Conservation (phyloP, 2,329 filamentous ascomycete genomes). For the Aureobasidium sp. region DNA sequence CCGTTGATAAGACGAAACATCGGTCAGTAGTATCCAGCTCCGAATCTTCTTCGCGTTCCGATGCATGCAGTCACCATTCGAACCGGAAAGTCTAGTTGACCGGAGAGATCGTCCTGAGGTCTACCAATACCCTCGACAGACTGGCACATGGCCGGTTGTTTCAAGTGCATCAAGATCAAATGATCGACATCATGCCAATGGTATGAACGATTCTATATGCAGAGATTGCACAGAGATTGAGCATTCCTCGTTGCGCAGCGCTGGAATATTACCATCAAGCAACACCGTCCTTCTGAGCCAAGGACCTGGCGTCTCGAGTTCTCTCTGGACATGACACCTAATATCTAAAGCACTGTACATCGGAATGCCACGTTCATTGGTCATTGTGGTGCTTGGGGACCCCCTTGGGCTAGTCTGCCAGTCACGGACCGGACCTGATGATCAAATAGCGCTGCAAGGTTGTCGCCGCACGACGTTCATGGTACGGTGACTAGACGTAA, state of each 20-base stretch:
- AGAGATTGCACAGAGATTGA: neutral
- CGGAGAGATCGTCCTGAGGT: neutral
- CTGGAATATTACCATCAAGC: neutral
- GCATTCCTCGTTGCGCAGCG: neutral
- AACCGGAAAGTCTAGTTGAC: neutral
- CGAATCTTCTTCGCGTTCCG: neutral
- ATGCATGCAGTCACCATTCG: neutral
- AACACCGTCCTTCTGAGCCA: neutral
- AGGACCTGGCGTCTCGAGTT: neutral
- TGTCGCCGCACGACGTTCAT: neutral
- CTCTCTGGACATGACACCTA: neutral
- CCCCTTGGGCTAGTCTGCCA: neutral
- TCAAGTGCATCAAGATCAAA: neutral
- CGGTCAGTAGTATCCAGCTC: neutral
- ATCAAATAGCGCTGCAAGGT: neutral
- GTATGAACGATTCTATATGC: neutral
- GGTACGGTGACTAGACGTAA: neutral
- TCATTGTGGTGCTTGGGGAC: neutral
- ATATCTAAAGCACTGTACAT: neutral
- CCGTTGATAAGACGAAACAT: conserved; percentile 10
- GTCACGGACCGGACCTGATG: neutral
- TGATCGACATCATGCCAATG: neutral
- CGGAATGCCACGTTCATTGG: neutral
- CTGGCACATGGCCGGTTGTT: neutral
- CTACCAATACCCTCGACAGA: neutral